Conservation (phyloP, 1,284 basidiomycete species). For the Papiliotrema laurentii region DNA sequence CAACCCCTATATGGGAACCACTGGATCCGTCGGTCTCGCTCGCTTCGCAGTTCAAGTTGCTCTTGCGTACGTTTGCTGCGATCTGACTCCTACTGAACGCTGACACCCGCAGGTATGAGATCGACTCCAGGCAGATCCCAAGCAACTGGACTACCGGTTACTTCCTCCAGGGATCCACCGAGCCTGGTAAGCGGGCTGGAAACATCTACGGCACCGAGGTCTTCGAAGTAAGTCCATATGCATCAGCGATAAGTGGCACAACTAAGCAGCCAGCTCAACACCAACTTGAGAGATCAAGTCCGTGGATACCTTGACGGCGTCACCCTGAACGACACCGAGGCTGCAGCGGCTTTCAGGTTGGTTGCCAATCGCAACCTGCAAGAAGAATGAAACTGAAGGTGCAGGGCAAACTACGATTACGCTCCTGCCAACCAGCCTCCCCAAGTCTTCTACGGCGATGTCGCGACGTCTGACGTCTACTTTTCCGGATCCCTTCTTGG, state of each 20-base stretch:
- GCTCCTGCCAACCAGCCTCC: constrained; percentile 47
- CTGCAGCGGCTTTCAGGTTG: constrained; percentile 35
- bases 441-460: constrained; percentile 39
- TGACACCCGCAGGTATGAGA: constrained; percentile 41
- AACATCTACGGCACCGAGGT: constrained; percentile 54
- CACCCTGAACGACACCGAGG: constrained; percentile 46
- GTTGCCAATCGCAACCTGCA: not conserved
- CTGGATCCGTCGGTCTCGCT: constrained; percentile 52
- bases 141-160: constrained; percentile 51
- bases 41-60: constrained; percentile 52
- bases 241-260: not conserved
- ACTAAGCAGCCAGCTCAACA: constrained; percentile 45
- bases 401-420: constrained; percentile 44
- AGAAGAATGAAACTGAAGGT: not conserved
- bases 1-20: constrained; percentile 50
- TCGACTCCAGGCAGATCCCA: constrained; percentile 53
- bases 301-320: constrained; percentile 42
- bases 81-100: not conserved
- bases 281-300: constrained; percentile 49
- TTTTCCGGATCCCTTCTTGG: constrained; percentile 47
- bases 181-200: constrained; percentile 41
- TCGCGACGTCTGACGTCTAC: constrained; percentile 51
- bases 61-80: constrained; percentile 32
- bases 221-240: constrained; percentile 41
- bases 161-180: constrained; percentile 38